Base-by-base conservation (phyloP, 2,329 filamentous ascomycete species). In the Fusarium bulbicola region DNA sequence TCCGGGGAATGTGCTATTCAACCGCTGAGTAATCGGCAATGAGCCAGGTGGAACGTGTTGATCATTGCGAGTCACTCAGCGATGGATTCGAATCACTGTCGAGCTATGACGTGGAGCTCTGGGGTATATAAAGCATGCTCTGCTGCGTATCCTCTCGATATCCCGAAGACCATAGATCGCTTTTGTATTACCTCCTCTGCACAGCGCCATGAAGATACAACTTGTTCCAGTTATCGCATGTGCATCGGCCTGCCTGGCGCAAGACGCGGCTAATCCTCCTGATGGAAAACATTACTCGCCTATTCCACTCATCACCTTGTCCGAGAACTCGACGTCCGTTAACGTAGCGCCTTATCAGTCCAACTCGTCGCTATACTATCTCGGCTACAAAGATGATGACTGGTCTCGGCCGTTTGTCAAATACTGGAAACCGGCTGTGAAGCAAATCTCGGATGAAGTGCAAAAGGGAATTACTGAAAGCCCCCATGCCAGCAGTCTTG, bases 111-210 rank as follows among this genome's bases (percentile, higher is more conserved):
- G 12, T 16, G 14, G 8, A n/a, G 3, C 8, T 21, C n/a, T 7
- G 6, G 3, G 6, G 30, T 26, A 52, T 52, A 26, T 36, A 52
- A 36, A 34, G 3, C 47, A 3, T 36, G 4, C 3, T 52, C 47
- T 34, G 8, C n/a, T 20, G 2, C n/a, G 3, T 26, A 7, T 11
- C n/a, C 12, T 15, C 16, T 14, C 16, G 4, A 12, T 30, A 49
- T 7, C 2, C 1, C 2, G 13, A 21, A 28, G 1, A 39, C 6
- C 11, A 20, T 20, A 39, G 10, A 34, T 3, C 18, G 18, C 10
- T 39, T 20, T 20, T 8, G 7, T 39, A 4, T 20, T 7, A 12
- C 18, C 3, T 39, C 18, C 37, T 39, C 11, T 6, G 2, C 20
- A 13, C 11, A 39, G 13, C 20, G 28, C 18, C 5, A 47, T 49